phyloP scores from a whole-genome alignment of 2,329 filamentous ascomycete species.

The Fusarium sp. region DNA sequence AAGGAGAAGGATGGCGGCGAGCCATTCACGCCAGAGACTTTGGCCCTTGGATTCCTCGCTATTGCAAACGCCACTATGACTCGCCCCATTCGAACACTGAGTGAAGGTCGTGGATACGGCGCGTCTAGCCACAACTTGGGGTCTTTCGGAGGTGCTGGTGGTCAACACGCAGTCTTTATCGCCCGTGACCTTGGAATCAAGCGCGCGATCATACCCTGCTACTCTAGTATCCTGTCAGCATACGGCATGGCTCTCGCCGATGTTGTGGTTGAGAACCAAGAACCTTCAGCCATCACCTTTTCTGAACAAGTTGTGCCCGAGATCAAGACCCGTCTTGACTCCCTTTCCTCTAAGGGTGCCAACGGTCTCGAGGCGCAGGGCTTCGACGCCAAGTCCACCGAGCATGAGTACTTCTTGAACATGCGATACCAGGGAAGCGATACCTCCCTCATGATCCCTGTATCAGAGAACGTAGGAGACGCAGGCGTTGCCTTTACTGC shows the following conservation, averaged over 20 bases:
- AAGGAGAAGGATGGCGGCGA: slow-evolving; percentile 41
- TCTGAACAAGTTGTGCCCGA: slow-evolving; percentile 33
- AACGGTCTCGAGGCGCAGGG: slow-evolving; percentile 51
- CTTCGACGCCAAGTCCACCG: slow-evolving; percentile 58
- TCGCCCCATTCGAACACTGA: slow-evolving; percentile 70
- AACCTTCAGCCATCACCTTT: slow-evolving; percentile 54
- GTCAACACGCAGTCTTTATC: slow-evolving; percentile 62
- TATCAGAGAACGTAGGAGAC: slow-evolving; percentile 44
- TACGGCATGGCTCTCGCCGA: slow-evolving; percentile 64
- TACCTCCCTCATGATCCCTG: slow-evolving; percentile 59
- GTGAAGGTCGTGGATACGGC: slow-evolving; percentile 50
- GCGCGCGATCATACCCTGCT: slow-evolving; percentile 60
- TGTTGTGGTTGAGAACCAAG: slow-evolving; percentile 59
- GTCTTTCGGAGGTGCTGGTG: slow-evolving; percentile 56
- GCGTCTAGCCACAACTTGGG: slow-evolving; percentile 47
- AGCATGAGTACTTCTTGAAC: slow-evolving; percentile 61
- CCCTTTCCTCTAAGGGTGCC: slow-evolving; percentile 42
- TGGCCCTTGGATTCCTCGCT: slow-evolving; percentile 79
- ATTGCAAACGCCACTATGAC: slow-evolving; percentile 84
- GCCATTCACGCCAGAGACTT: slow-evolving; percentile 40
- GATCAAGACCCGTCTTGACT: slow-evolving; percentile 44
- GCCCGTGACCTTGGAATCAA: slow-evolving; percentile 61
- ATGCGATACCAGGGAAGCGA: slow-evolving; percentile 62
- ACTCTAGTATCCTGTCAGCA: slow-evolving; percentile 62
- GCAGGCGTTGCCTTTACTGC: slow-evolving; percentile 53